phyloP scores from a whole-genome alignment of 192 early-diverging fungal genomes.

The Coemansia sp. region DNA sequence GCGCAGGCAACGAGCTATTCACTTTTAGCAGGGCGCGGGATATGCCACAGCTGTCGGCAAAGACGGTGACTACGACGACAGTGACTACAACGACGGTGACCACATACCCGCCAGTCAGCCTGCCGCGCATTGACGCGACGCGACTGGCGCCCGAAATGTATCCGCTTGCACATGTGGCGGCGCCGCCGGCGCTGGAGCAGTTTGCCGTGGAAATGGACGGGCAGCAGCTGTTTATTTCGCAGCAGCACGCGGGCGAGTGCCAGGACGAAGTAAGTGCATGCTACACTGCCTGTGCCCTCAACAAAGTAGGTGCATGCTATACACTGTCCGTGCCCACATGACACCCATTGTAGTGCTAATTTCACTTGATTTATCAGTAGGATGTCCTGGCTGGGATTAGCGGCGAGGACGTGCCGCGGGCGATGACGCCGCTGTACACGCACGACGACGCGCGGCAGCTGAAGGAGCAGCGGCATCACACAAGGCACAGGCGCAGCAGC shows the following conservation, averaged over 20 bases:
- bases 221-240: slow-evolving; percentile 66
- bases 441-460: slow-evolving; percentile 37
- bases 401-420: slow-evolving; percentile 8
- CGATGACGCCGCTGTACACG: slow-evolving; percentile 52
- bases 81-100: slow-evolving; percentile 83
- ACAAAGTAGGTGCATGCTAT: too few relatives aligned
- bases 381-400: slow-evolving; percentile 24
- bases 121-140: slow-evolving; percentile 58
- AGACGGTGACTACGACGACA: slow-evolving; percentile 66
- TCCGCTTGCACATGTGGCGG: slow-evolving; percentile 70
- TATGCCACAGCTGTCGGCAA: slow-evolving; percentile 51
- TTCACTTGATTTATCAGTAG: not conserved
- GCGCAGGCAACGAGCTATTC: not conserved
- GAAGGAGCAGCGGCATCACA: not conserved
- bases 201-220: slow-evolving; percentile 82
- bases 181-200: slow-evolving; percentile 74
- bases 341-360: not conserved
- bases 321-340: not conserved
- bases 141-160: slow-evolving; percentile 62
- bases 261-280: slow-evolving; percentile 8
- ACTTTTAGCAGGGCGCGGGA: not conserved
- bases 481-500: slow-evolving; percentile 2
- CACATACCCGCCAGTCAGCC: slow-evolving; percentile 70
- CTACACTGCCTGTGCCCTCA: too few relatives aligned
- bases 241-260: slow-evolving; percentile 43